Conservation (phyloP, 306 rosid genomes). For the Prosopis cineraria region DNA sequence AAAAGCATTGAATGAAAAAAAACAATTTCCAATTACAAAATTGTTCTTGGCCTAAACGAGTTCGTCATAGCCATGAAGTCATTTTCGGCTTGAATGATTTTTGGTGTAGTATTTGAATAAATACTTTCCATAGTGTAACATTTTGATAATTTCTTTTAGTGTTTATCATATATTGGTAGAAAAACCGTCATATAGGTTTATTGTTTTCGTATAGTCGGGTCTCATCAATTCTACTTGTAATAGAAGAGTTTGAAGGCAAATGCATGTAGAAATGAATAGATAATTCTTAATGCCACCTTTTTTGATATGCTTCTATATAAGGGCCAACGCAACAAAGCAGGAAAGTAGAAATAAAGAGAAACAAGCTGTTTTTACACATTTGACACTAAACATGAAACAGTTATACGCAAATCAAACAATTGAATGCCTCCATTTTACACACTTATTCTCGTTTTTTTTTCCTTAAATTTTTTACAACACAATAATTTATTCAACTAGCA, state of each 20-base stretch:
- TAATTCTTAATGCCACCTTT: too few species aligned
- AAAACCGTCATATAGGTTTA: background rate
- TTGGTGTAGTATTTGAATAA: too few species aligned
- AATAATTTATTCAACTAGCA: slow-evolving; percentile 40
- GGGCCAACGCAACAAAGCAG: background rate
- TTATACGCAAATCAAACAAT: slow-evolving; percentile 52
- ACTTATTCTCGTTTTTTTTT: slow-evolving; percentile 18
- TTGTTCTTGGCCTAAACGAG: too few species aligned
- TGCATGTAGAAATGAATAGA: background rate
- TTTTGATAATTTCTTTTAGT: too few species aligned
- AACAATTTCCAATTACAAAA: too few species aligned
- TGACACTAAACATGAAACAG: slow-evolving; percentile 32
- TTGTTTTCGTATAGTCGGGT: background rate
- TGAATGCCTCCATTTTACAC: slow-evolving; percentile 34
- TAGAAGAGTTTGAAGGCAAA: background rate
- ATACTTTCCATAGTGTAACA: too few species aligned
- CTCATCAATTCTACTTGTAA: background rate
- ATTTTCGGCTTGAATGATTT: too few species aligned
- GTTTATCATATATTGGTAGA: too few species aligned
- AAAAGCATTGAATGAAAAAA: too few species aligned
- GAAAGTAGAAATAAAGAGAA: slow-evolving; percentile 24
- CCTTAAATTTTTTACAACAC: slow-evolving; percentile 15
- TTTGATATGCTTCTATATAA: background rate
- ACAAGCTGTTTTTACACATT: slow-evolving; percentile 28
- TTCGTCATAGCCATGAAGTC: too few species aligned